Evolutionary conservation across 768 basidiomycete genomes (phyloP), one percentile per base, ranked within the genome.

Genomic region (Hygrocybe coccinea): DNA sequence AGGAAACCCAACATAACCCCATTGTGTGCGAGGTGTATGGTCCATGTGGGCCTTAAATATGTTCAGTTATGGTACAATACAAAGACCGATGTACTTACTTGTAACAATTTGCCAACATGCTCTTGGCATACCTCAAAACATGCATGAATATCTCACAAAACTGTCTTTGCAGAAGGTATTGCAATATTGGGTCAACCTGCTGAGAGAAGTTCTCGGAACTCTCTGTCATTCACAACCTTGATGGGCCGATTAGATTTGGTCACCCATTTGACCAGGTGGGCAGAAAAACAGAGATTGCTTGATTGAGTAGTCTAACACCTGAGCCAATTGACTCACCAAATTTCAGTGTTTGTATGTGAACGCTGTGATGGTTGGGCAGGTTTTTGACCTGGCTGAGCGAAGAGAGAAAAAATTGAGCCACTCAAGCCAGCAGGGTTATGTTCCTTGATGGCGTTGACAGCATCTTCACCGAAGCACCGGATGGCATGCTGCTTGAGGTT

Each of bases 221-320:
- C 67, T 0, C 56, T 44, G 46, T 77, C 72, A 2, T 64, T 48
- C 0, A 75, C 63, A 25, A 74, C 71, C 0, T 43, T 59, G 49
- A 71, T 70, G 0, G 72, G 74, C 1, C 65, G 59, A 22, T 65
- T 53, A 37, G 60, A 67, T 54, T 75, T 63, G 0, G 67, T 11
- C 0, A 75, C 66, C 74, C 73, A 76, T 0, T 55, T 55, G 0
- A 74, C 72, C n/a, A 69, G 62, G 39, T 70, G 59, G 0, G 64
- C 68, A 34, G 37, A 21, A 21, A 41, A 41, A 15, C 15, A 15
- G 38, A 56, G 15, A 51, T 49, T 14, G 15, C 21, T n/a, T 55
- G 24, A 51, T 22, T 29, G 43, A 54, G 19, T n/a, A 55, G 22
- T 47, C 29, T 29, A 29, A 29, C 29, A 29, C 29, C 29, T 29